Conservation (phyloP, 2,329 filamentous ascomycete species). For the Ophiostoma quercus region DNA sequence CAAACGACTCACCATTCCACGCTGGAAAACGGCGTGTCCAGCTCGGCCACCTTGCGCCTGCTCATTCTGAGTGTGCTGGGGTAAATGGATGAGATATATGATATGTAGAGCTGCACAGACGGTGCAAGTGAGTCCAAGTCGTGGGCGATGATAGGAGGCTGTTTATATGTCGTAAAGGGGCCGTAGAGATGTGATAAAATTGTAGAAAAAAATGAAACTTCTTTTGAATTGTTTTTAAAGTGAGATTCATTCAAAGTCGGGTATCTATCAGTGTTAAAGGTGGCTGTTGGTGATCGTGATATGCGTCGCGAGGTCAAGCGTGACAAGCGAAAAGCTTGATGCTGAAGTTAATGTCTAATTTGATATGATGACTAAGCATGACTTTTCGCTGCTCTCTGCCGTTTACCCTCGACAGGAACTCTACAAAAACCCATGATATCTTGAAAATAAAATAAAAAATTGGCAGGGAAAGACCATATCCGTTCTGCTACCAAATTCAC, state of each 20-base stretch:
- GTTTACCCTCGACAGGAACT: background rate
- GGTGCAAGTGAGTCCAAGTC: background rate
- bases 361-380: background rate
- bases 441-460: background rate
- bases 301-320: background rate
- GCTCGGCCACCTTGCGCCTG: conserved; percentile 56
- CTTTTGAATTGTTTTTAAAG: background rate
- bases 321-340: background rate
- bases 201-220: background rate
- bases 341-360: background rate
- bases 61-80: conserved; percentile 37
- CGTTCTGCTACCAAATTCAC: background rate
- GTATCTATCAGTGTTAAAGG: background rate
- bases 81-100: background rate
- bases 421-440: background rate
- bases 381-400: background rate
- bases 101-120: background rate
- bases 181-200: background rate
- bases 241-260: background rate
- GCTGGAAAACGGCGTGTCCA: conserved; percentile 60
- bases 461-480: background rate
- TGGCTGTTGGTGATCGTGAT: background rate
- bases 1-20: conserved; percentile 49
- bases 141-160: background rate
- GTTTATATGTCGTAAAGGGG: background rate